Evolutionary conservation across 208 protist genomes (phyloP), one percentile per base, ranked within the genome.

Genomic region (Acanthamoeba royreba): DNA sequence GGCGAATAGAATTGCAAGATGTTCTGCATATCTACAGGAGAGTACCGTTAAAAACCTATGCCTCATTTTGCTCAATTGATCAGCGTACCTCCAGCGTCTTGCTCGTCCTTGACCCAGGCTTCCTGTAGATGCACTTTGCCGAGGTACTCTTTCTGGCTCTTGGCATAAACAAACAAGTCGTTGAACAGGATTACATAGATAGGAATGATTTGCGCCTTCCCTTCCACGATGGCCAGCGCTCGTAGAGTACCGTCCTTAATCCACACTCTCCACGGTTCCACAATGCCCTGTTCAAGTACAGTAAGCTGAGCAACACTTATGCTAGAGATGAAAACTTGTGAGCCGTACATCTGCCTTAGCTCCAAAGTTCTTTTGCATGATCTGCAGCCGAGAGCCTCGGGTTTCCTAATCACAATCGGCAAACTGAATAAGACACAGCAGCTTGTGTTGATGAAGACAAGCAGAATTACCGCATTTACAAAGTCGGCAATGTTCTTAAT

Each of bases 41-140:
- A n/a, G n/a, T n/a, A n/a, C n/a, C n/a, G n/a, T n/a, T 88, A 33
- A 22, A 81, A 35, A 81, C 40, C 3, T 42, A 3, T n/a, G n/a
- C n/a, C n/a, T n/a, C n/a, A n/a, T n/a, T n/a, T n/a, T n/a, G n/a
- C n/a, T n/a, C n/a, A n/a, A n/a, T n/a, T n/a, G n/a, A n/a, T n/a
- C n/a, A 15, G 4, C 4, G 28, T 42, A 61, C 79, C 79, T 28
- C 47, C 47, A 22, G 52, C 52, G 52, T 88, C 79, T 25, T 52
- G 47, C 25, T 63, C 79, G 79, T 88, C 79, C 79, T 88, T 88
- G 79, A 61, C 52, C 79, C 79, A 88, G 79, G 79, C 79, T 25
- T 52, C 52, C 9, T 88, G 79, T 42, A 88, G 79, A 40, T 52
- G 79, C 45, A 88, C 45, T 47, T 61, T 88, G 79, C 79, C 79